These are phyloP conservation scores for Paramarasmius palmivorus DNA, from an alignment of 1,284 basidiomycete genomes.

Conservation along the genomic window DNA sequence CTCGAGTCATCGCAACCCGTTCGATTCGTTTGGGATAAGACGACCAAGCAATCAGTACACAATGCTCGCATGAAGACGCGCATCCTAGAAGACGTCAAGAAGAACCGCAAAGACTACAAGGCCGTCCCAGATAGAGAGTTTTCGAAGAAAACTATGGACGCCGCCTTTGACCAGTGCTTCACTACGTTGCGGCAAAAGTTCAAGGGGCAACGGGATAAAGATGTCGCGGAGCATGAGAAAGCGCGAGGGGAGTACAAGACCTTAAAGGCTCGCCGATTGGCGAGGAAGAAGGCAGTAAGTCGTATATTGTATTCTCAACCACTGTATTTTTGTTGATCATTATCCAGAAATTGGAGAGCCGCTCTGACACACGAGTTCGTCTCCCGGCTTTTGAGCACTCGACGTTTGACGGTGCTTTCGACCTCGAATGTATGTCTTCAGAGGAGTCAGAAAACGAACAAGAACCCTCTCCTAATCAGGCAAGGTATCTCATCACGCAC, in stretches of 20 bases:
- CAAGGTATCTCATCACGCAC: slow-evolving; percentile 46
- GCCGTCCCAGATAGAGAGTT: slow-evolving; percentile 69
- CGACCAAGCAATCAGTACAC: slow-evolving; percentile 67
- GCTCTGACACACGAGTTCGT: slow-evolving; percentile 55
- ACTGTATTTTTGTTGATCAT: slow-evolving; percentile 5
- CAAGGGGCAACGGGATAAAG: slow-evolving; percentile 53
- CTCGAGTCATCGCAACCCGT: slow-evolving; percentile 50
- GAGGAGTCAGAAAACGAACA: slow-evolving; percentile 67
- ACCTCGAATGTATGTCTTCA: slow-evolving; percentile 75
- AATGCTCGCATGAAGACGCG: slow-evolving; percentile 69
- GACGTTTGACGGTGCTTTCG: slow-evolving; percentile 66
- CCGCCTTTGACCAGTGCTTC: slow-evolving; percentile 69
- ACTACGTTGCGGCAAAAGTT: slow-evolving; percentile 68
- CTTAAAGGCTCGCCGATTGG: slow-evolving; percentile 54
- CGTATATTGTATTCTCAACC: not conserved
- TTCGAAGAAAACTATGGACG: slow-evolving; percentile 56
- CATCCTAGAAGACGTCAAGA: slow-evolving; percentile 57
- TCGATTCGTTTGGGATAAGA: slow-evolving; percentile 77
- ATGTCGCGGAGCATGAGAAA: slow-evolving; percentile 41
- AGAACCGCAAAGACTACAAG: slow-evolving; percentile 47
- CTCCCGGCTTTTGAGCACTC: slow-evolving; percentile 54
- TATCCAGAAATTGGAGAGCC: slow-evolving; percentile 63
- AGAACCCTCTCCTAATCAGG: slow-evolving; percentile 27
- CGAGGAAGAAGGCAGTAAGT: slow-evolving; percentile 63
- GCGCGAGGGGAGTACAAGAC: slow-evolving; percentile 61